Evolutionary conservation across 768 basidiomycete genomes (phyloP).

Genomic region (Cystofilobasidium bisporidii): DNA sequence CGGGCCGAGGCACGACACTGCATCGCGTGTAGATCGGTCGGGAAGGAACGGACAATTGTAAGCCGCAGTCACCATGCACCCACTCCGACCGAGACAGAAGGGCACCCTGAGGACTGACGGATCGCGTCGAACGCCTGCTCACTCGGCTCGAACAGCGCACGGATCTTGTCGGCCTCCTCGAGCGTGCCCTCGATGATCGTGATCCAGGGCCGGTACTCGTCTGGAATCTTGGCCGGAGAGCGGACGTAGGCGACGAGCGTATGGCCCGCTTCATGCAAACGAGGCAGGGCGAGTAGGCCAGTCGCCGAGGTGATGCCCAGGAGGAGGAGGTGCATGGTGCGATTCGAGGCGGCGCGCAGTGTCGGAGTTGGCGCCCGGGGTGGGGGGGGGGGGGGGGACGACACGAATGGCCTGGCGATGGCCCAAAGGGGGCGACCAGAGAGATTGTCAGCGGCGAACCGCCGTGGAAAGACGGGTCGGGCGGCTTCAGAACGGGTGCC

Average conservation of each 20-base stretch:
- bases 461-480: too few relatives aligned
- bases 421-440: too few relatives aligned
- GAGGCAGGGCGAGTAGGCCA: not conserved
- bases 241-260: not conserved
- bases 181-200: not conserved
- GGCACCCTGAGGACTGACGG: too few relatives aligned
- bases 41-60: too few relatives aligned
- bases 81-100: too few relatives aligned
- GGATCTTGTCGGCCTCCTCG: not conserved
- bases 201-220: not conserved
- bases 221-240: not conserved
- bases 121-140: not conserved
- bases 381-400: too few relatives aligned
- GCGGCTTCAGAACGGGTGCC: too few relatives aligned
- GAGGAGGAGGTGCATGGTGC: not conserved
- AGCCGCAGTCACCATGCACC: too few relatives aligned
- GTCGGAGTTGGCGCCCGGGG: too few relatives aligned
- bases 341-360: too few relatives aligned
- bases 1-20: conserved; percentile 2
- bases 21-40: not conserved
- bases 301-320: not conserved
- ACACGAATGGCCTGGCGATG: too few relatives aligned
- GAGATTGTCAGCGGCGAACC: too few relatives aligned
- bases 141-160: not conserved
- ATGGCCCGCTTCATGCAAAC: not conserved